A percentile compares a stretch with the other conserved stretches of the same genome.
Evolutionary conservation across 176 grass and related monocot species (phyloP).

Genomic region (Juncus effusus): DNA sequence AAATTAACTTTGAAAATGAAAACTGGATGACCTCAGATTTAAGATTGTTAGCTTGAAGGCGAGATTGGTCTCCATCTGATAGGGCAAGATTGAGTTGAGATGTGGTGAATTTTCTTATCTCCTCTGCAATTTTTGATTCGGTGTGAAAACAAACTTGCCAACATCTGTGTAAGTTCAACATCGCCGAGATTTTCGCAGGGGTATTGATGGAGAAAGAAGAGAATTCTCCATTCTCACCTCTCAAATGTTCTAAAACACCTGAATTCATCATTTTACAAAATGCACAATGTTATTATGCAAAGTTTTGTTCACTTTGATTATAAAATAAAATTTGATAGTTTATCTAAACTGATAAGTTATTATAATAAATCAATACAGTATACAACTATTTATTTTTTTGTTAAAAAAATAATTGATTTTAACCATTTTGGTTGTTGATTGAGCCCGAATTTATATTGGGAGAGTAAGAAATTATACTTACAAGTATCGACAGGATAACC

Average conservation of each 20-base stretch:
- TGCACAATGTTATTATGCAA: too few relatives aligned
- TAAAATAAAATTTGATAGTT: too few relatives aligned
- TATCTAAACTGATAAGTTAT: too few relatives aligned
- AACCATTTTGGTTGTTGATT: too few relatives aligned
- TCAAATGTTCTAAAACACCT: slow-evolving; percentile 13
- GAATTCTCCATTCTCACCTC: background rate
- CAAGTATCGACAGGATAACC: background rate
- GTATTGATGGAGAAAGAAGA: slow-evolving; percentile 9
- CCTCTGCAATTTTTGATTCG: slow-evolving; percentile 18
- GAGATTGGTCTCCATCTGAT: background rate
- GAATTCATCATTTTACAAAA: background rate
- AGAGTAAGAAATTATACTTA: background rate
- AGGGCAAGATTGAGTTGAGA: background rate
- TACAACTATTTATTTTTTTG: too few relatives aligned
- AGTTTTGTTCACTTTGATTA: too few relatives aligned
- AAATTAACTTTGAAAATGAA: background rate
- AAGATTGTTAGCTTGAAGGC: slow-evolving; percentile 8
- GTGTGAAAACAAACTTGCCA: slow-evolving; percentile 11
- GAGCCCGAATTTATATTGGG: too few relatives aligned
- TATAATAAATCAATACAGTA: too few relatives aligned
- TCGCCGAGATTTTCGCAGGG: slow-evolving; percentile 9
- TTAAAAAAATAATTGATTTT: too few relatives aligned
- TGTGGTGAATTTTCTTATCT: background rate
- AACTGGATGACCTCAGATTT: background rate
- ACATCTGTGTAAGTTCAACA: slow-evolving; percentile 19